Conservation (phyloP, 2,329 filamentous ascomycete genomes). For the Colletotrichum chlorophyti region DNA sequence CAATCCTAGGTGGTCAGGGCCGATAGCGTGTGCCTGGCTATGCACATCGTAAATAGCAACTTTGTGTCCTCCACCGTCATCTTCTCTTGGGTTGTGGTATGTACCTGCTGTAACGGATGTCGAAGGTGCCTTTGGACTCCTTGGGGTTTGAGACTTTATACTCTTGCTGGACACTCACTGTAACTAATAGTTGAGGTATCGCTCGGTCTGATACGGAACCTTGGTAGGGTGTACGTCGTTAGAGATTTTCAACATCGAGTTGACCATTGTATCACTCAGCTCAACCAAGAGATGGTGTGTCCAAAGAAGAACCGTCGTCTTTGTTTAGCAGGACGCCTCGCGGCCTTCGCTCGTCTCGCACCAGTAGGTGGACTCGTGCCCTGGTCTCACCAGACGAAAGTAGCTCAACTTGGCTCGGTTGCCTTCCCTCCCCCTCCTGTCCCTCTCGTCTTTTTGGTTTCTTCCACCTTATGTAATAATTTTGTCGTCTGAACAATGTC, state of each 20-base stretch:
- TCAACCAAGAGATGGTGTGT: not conserved
- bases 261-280: not conserved
- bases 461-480: not conserved
- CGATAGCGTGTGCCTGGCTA: constrained; percentile 13
- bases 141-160: too few relatives aligned
- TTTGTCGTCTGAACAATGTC: constrained; percentile 11
- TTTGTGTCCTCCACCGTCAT: constrained; percentile 15
- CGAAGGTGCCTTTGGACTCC: too few relatives aligned
- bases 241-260: not conserved
- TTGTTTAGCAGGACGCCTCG: constrained; percentile 22
- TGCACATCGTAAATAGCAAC: constrained; percentile 25
- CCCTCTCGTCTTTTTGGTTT: too few relatives aligned
- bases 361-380: constrained; percentile 20
- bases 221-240: not conserved
- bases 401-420: constrained; percentile 18
- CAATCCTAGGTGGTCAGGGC: constrained; percentile 1
- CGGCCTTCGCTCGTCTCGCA: too few relatives aligned
- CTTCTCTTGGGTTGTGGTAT: not conserved
- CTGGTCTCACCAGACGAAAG: constrained; percentile 15
- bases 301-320: constrained; percentile 18
- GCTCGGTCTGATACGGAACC: not conserved
- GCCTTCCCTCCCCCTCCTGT: not conserved
- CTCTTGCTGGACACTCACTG: not conserved
- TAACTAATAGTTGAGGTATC: not conserved
- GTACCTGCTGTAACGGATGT: too few relatives aligned